These are phyloP conservation scores for Cenococcum geophilum DNA, from an alignment of 495 filamentous ascomycete species.

Conservation along the genomic window DNA sequence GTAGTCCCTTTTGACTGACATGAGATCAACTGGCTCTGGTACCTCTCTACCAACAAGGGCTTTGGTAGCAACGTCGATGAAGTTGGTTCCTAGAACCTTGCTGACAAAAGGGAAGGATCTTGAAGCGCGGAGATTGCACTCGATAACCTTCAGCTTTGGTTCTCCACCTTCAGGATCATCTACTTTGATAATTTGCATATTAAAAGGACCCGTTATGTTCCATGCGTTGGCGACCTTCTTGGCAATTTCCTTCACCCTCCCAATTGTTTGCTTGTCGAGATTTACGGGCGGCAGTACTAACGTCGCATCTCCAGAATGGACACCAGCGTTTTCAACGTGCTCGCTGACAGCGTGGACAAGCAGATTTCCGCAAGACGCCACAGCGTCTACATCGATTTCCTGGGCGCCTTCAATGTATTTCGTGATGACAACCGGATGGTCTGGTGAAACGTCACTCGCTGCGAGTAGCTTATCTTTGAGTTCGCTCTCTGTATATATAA, in stretches of 20 bases:
- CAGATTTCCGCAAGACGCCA: slow-evolving; percentile 79
- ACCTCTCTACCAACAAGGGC: slow-evolving; percentile 83
- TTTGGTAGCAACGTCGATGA: slow-evolving; percentile 93
- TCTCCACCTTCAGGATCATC: slow-evolving; percentile 60
- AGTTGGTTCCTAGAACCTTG: slow-evolving; percentile 95
- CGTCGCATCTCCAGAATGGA: slow-evolving; percentile 90
- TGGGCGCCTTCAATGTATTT: slow-evolving; percentile 97
- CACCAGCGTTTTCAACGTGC: slow-evolving; percentile 93
- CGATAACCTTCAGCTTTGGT: slow-evolving; percentile 84
- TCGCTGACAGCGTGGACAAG: slow-evolving; percentile 92
- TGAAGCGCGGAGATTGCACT: slow-evolving; percentile 96
- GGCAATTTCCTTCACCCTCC: slow-evolving; percentile 87
- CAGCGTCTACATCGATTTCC: slow-evolving; percentile 96
- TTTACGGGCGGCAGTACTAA: slow-evolving; percentile 83
- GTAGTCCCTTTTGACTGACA: slow-evolving; percentile 82
- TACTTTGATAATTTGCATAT: slow-evolving; percentile 99
- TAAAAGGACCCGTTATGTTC: slow-evolving; percentile 96
- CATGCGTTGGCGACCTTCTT: slow-evolving; percentile 94
- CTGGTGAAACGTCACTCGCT: slow-evolving; percentile 83
- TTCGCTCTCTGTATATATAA: slow-evolving; percentile 82
- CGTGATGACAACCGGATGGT: slow-evolving; percentile 96
- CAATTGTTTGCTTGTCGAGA: slow-evolving; percentile 68
- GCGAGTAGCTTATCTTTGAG: slow-evolving; percentile 83
- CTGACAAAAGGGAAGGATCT: slow-evolving; percentile 96
- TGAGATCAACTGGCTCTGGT: slow-evolving; percentile 80